Evolutionary conservation across 176 grass and related monocot species (phyloP).

Genomic region (Oryza rufipogon): DNA sequence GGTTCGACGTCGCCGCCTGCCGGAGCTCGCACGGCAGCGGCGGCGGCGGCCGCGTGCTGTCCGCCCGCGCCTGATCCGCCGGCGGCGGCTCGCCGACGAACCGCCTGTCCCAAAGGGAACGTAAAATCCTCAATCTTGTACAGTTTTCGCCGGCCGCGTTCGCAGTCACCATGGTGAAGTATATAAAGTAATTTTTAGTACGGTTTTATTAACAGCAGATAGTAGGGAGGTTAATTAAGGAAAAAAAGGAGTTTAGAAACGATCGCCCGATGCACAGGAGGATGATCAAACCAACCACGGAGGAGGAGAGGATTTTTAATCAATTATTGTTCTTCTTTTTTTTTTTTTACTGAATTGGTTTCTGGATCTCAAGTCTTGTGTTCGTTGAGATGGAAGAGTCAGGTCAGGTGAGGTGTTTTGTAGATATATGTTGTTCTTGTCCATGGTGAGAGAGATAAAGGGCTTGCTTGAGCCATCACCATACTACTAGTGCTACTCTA

Average conservation of each 20-base stretch:
- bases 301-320: slow-evolving; percentile 15
- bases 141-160: slow-evolving; percentile 48
- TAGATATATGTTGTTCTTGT: slow-evolving; percentile 42
- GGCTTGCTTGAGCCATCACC: slow-evolving; percentile 15
- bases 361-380: not conserved
- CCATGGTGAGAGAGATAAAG: not conserved
- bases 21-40: slow-evolving; percentile 49
- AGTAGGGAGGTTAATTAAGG: slow-evolving; percentile 42
- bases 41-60: slow-evolving; percentile 51
- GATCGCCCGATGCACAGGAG: slow-evolving; percentile 24
- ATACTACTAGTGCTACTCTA: not conserved
- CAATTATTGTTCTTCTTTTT: not conserved
- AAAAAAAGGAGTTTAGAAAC: slow-evolving; percentile 13
- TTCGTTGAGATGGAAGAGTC: slow-evolving; percentile 27
- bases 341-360: not conserved
- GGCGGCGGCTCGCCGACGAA: not conserved
- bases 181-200: not conserved
- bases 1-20: slow-evolving; percentile 64
- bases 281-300: not conserved
- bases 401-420: slow-evolving; percentile 25
- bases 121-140: slow-evolving; percentile 43
- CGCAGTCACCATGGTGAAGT: slow-evolving; percentile 27
- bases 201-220: slow-evolving; percentile 51
- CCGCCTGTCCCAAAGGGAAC: not conserved
- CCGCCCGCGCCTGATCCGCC: slow-evolving; percentile 57